Base-by-base conservation (phyloP, 441 rosid genomes). In the Arabidopsis hybrid region DNA sequence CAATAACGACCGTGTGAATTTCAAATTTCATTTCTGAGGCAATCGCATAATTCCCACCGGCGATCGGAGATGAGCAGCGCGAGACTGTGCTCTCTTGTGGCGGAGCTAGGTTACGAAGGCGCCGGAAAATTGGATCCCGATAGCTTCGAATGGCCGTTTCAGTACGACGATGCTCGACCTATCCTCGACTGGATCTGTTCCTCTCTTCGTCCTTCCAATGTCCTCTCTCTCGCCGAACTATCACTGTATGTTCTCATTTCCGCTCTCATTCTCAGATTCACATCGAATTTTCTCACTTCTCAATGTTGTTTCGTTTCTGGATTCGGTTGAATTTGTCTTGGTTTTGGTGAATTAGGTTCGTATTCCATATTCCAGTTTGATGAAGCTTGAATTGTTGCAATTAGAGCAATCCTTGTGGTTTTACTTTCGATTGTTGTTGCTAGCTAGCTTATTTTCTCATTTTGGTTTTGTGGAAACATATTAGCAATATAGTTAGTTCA, bases 71-170 rank as follows among this genome's bases (percentile, higher is more conserved):
- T 95, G 96, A 91, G 92, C 74, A 96, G 93, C 58, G 87, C 89
- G 76, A 79, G 88, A 65, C 82, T 92, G 64, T 92, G 95, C 83
- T 76, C 84, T 16, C 81, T 95, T 77, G 84, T 91, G 32, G 83
- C 87, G 31, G 98, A 95, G 83, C 76, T 95, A 80, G 98, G 98
- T 49, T 91, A 87, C 84, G 84, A 82, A 79, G 97, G 90, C 43
- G 91, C 95, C 16, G 86, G 85, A 11, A 67, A 85, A 47, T 83
- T 95, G 67, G 98, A 91, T 69, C 90, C 91, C 0, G 95, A 91
- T 74, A 92, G 98, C 83, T 95, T 92, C 83, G 97, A 91, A 69
- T 95, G 99, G 99, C 98, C 99, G 2, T 92, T 95, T 77, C 98
- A 95, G 74, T 95, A 90, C 82, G 98, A 92, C 67, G 98, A 91